These are phyloP conservation scores for Plantago major DNA, from an alignment of 257 asterid genomes.

Conservation along the genomic window DNA sequence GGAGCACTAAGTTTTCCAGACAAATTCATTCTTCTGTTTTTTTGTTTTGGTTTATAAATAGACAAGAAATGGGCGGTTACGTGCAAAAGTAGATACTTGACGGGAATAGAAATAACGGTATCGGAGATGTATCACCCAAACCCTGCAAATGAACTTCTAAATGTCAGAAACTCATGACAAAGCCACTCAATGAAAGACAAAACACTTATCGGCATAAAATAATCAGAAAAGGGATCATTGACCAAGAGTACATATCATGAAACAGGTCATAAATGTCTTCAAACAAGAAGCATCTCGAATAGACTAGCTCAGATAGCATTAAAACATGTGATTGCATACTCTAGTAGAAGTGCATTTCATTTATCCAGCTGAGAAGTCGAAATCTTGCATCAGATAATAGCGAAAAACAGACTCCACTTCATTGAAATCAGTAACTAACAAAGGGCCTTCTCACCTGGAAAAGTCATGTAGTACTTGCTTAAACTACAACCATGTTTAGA, in stretches of 20 bases:
- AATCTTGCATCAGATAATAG: neutral
- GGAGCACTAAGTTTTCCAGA: constrained; percentile 43
- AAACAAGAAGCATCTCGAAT: neutral
- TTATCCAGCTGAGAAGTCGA: neutral
- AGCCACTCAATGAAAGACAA: neutral
- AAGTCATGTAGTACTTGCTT: constrained; percentile 39
- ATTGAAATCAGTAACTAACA: constrained; percentile 17
- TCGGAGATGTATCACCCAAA: constrained; percentile 52
- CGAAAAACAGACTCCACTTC: neutral
- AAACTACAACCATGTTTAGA: constrained; percentile 12
- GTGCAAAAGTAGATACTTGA: constrained; percentile 18
- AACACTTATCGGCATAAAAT: neutral
- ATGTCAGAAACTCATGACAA: constrained; percentile 19
- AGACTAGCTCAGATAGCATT: constrained; percentile 5
- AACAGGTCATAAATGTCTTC: neutral
- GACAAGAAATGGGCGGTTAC: constrained; percentile 21
- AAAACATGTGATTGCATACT: neutral
- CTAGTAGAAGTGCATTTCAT: neutral
- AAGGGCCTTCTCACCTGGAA: neutral
- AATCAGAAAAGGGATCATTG: neutral
- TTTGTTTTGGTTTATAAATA: constrained; percentile 9
- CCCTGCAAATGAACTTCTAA: constrained; percentile 38
- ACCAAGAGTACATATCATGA: neutral
- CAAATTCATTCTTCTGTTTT: constrained; percentile 49
- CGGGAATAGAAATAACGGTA: constrained; percentile 15